A percentile compares a stretch with the other conserved stretches of the same genome.
These are phyloP conservation scores for Phytophthora boehmeriae DNA, from an alignment of 352 stramenopile genomes.

Conservation along the genomic window DNA sequence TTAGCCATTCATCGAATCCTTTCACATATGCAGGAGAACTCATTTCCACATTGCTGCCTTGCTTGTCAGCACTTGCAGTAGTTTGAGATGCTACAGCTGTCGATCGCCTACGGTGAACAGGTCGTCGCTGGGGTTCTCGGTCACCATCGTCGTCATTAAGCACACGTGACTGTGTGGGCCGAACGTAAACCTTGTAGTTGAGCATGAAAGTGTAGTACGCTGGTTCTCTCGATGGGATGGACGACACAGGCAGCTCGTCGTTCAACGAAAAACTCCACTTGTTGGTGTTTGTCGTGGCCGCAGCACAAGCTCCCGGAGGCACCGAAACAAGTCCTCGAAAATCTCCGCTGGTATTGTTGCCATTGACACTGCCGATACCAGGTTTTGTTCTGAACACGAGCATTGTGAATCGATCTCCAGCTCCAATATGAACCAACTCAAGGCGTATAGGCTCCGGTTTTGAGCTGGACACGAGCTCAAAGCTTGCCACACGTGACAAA, in stretches of 20 bases:
- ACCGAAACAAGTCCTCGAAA: conserved; percentile 1
- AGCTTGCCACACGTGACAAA: conserved; percentile 23
- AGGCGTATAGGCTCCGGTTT: conserved; percentile 34
- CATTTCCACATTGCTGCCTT: neutral
- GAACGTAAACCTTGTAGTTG: conserved; percentile 61
- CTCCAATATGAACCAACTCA: conserved; percentile 40
- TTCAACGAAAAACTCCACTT: conserved; percentile 53
- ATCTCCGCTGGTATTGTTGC: neutral
- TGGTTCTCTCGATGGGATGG: conserved; percentile 56
- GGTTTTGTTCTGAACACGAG: conserved; percentile 56
- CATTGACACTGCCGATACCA: conserved; percentile 17
- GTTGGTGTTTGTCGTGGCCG: neutral
- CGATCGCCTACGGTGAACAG: conserved; percentile 11
- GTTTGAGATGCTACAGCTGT: conserved; percentile 7
- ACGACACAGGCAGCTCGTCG: conserved; percentile 28
- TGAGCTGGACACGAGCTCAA: conserved; percentile 38
- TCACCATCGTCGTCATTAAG: conserved; percentile 12
- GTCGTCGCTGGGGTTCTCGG: conserved; percentile 14
- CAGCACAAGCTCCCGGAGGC: conserved; percentile 5
- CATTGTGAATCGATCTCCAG: conserved; percentile 53
- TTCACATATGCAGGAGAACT: conserved; percentile 30
- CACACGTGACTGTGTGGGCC: neutral
- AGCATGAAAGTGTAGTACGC: conserved; percentile 62
- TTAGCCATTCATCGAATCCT: conserved; percentile 48
- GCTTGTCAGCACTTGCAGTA: conserved; percentile 1